Conservation (phyloP, 352 stramenopile genomes). For the Elongisporangium undulatum region DNA sequence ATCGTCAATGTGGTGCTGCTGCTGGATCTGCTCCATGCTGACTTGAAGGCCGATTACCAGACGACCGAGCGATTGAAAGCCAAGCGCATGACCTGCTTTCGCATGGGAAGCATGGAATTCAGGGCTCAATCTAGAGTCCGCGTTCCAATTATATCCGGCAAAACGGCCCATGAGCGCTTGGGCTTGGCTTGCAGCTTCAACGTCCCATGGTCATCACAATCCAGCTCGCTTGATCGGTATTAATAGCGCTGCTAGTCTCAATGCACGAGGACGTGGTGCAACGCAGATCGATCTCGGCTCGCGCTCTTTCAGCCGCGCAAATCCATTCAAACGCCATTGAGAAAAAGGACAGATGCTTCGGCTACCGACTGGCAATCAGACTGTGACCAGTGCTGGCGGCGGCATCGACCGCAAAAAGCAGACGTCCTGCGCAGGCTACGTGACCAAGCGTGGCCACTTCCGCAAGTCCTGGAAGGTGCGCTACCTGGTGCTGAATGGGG, state of each 20-base stretch:
- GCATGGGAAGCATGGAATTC: not conserved
- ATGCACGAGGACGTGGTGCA: not conserved
- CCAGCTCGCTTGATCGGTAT: not conserved
- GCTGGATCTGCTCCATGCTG: slow-evolving; percentile 69
- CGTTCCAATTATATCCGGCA: not conserved
- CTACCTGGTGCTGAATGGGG: slow-evolving; percentile 71
- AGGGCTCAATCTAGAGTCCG: not conserved
- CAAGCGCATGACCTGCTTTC: not conserved
- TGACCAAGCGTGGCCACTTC: slow-evolving; percentile 83
- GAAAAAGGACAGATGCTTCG: slow-evolving; percentile 55
- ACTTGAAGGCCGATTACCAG: not conserved
- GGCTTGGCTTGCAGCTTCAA: not conserved
- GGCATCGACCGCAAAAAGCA: slow-evolving; percentile 36
- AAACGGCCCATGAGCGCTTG: not conserved
- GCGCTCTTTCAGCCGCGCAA: not conserved
- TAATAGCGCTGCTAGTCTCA: not conserved
- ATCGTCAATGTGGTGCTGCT: slow-evolving; percentile 82
- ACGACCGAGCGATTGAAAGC: not conserved
- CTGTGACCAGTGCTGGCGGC: slow-evolving; percentile 1
- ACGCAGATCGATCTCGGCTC: not conserved
- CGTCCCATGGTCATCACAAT: not conserved
- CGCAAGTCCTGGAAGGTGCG: slow-evolving; percentile 82
- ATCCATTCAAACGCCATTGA: not conserved
- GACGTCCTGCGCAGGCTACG: slow-evolving; percentile 82
- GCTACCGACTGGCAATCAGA: slow-evolving; percentile 21